Base-by-base conservation (phyloP, 2,329 filamentous ascomycete genomes). In the Penicillium italicum region DNA sequence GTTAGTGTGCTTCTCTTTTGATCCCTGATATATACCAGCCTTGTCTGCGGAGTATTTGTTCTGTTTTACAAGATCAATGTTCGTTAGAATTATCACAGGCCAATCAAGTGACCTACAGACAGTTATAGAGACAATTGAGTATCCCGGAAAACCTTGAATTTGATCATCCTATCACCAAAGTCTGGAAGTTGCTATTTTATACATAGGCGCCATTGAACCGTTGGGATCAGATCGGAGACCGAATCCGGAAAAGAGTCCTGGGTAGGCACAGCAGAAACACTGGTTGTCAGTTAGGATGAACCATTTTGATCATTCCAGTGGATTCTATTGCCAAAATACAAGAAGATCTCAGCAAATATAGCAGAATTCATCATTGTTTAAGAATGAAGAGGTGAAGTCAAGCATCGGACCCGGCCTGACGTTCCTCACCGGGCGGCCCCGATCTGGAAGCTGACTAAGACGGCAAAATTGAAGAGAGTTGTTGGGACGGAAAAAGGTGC, bases 361-460 rank as follows among this genome's bases (percentile, higher is more conserved):
- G 14, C 5, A 7, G 14, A 24, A 24, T 34, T 4, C 5, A 22
- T 22, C 16, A 36, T n/a, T 34, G 16, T 26, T 24, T 30, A 26
- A 37, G 20, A 34, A 26, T 22, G 26, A 50, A 50, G 47, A 33
- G 28, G 8, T 40, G 28, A 9, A 41, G 37, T 40, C 5, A 20
- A 50, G 18, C 14, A 44, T 33, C 51, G 51, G 51, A 41, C 11
- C 31, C 45, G 44, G 44, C 51, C 51, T 48, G 14, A 16, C 22
- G 16, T 38, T 16, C 45, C 64, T 69, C 69, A 72, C 69, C 69
- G 69, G 68, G 55, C 56, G 58, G 56, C 56, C 64, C 64, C 64
- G 64, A 66, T 63, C 45, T 63, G 64, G 62, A 64, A 59, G 46
- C 55, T 54, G 66, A 53, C 63, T 68, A 72, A 64, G 59, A 61